Conservation (phyloP, 169 alveolate species). For the Cryptosporidium viatorum region DNA sequence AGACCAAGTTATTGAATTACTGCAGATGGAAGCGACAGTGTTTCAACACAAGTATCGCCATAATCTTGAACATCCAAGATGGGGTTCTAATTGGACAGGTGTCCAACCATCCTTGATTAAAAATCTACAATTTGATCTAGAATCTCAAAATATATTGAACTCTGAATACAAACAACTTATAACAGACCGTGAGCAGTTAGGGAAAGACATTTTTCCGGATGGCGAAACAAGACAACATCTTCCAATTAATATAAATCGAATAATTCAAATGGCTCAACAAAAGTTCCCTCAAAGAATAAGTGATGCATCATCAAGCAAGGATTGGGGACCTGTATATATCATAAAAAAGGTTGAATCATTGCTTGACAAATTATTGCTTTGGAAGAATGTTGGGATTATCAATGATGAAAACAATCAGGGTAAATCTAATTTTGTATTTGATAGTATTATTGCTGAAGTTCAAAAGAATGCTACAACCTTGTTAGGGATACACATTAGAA, state of each 20-base stretch:
- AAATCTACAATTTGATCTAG: slow-evolving; percentile 74
- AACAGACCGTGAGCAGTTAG: slow-evolving; percentile 82
- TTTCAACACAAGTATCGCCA: slow-evolving; percentile 73
- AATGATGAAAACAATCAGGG: slow-evolving; percentile 78
- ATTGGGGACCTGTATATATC: slow-evolving; percentile 77
- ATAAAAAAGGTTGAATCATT: slow-evolving; percentile 68
- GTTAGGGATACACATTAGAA: slow-evolving; percentile 94
- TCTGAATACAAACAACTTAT: slow-evolving; percentile 83
- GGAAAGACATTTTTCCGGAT: slow-evolving; percentile 90
- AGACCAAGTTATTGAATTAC: slow-evolving; percentile 94
- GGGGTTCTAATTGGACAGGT: slow-evolving; percentile 73
- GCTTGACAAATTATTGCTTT: slow-evolving; percentile 43
- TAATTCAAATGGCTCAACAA: slow-evolving; percentile 89
- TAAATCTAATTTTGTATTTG: slow-evolving; percentile 80
- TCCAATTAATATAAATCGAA: slow-evolving; percentile 94
- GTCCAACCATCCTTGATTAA: slow-evolving; percentile 54
- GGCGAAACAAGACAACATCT: slow-evolving; percentile 96
- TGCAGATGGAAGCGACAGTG: slow-evolving; percentile 88
- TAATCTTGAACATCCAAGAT: slow-evolving; percentile 67
- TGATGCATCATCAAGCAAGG: slow-evolving; percentile 55
- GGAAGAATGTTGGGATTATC: slow-evolving; percentile 33
- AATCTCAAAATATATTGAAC: slow-evolving; percentile 77
- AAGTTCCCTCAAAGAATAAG: slow-evolving; percentile 66
- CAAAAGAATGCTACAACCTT: slow-evolving; percentile 92
- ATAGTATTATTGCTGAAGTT: slow-evolving; percentile 85